These are phyloP conservation scores for Pisolithus microcarpus DNA, from an alignment of 768 basidiomycete species.

Conservation along the genomic window DNA sequence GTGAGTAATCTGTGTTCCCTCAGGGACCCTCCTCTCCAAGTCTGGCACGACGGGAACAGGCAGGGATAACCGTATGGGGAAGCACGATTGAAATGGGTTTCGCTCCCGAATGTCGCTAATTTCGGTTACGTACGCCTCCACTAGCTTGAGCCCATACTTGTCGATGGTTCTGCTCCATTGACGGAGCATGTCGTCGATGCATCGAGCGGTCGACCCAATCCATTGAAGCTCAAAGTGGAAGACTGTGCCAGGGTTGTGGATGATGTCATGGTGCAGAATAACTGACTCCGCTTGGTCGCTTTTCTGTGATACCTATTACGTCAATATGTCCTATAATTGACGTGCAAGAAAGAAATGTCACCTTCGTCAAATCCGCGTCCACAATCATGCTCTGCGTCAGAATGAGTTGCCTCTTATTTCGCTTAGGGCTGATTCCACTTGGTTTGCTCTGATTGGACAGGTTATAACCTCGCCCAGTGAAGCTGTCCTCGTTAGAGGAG, in stretches of 20 bases:
- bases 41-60: constrained; percentile 67
- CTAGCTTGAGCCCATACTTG: constrained; percentile 82
- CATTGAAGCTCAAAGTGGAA: constrained; percentile 98
- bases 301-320: constrained; percentile 36
- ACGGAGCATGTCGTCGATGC: constrained; percentile 82
- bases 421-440: constrained; percentile 35
- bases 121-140: constrained; percentile 90
- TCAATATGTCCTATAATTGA: too few species aligned
- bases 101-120: constrained; percentile 80
- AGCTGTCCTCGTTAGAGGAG: constrained; percentile 35
- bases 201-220: constrained; percentile 89
- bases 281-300: constrained; percentile 87
- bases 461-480: constrained; percentile 28
- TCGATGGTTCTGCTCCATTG: constrained; percentile 80
- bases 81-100: constrained; percentile 89
- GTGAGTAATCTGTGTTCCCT: constrained; percentile 55
- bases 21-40: constrained; percentile 58
- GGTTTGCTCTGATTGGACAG: constrained; percentile 31
- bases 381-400: constrained; percentile 89
- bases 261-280: constrained; percentile 87
- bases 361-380: constrained; percentile 76
- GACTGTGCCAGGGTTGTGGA: constrained; percentile 89
- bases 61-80: constrained; percentile 70
- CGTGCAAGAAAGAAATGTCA: constrained; percentile 18
- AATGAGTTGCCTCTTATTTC: constrained; percentile 53